phyloP scores from a whole-genome alignment of 352 stramenopile species.

The Phytophthora kernoviae region DNA sequence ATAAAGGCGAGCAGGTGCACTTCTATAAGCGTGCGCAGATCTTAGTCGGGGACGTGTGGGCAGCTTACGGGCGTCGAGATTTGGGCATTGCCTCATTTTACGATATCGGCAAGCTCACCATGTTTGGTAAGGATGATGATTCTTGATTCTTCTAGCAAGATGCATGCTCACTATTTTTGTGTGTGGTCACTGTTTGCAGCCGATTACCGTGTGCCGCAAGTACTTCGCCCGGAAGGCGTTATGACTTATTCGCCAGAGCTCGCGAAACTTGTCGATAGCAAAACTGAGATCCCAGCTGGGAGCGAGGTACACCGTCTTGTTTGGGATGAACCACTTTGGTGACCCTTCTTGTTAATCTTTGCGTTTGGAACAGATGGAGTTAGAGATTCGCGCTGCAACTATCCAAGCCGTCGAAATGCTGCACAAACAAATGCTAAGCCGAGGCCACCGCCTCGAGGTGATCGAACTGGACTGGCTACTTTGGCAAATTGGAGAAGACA shows the following conservation, averaged over 20 bases:
- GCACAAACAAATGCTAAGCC: conserved; percentile 37
- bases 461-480: conserved; percentile 90
- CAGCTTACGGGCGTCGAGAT: conserved; percentile 70
- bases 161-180: not conserved
- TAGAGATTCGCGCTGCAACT: conserved; percentile 83
- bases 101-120: conserved; percentile 86
- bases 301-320: conserved; percentile 49
- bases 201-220: conserved; percentile 88
- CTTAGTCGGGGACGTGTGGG: conserved; percentile 87
- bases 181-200: conserved; percentile 40
- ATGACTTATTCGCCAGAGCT: conserved; percentile 65
- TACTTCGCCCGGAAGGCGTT: conserved; percentile 75
- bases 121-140: conserved; percentile 67
- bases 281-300: conserved; percentile 61
- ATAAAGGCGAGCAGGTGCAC: conserved; percentile 82
- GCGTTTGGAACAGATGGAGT: conserved; percentile 56
- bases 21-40: conserved; percentile 93
- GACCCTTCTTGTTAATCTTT: not conserved
- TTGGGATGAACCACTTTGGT: not conserved
- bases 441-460: conserved; percentile 56
- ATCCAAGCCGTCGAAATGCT: conserved; percentile 85
- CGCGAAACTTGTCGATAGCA: conserved; percentile 49
- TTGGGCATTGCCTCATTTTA: conserved; percentile 62
- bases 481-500: conserved; percentile 86
- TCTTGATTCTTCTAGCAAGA: not conserved